A percentile compares a stretch with the other conserved stretches of the same genome.
Conservation (phyloP, 257 asterid genomes). For the Petunia secreta region DNA sequence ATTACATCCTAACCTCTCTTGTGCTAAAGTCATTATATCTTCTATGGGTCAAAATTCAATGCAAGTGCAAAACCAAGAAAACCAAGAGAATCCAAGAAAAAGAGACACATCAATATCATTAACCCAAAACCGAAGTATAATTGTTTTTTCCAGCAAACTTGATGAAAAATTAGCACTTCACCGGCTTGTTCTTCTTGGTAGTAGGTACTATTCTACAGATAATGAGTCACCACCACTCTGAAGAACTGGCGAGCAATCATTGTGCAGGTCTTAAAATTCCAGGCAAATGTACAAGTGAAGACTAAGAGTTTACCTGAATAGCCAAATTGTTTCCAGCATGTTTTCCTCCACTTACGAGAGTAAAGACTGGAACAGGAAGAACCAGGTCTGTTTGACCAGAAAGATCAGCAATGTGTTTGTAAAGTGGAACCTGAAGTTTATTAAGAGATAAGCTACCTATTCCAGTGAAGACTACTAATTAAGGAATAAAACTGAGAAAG, state of each 20-base stretch:
- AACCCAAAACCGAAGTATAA: not conserved
- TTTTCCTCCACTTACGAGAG: conserved; percentile 92
- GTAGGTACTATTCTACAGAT: not conserved
- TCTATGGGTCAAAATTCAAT: conserved; percentile 11
- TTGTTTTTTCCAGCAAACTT: not conserved
- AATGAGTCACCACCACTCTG: conserved; percentile 5
- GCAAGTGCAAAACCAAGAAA: conserved; percentile 9
- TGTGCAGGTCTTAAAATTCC: conserved; percentile 14
- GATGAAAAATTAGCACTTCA: not conserved
- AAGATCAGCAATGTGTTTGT: conserved; percentile 95
- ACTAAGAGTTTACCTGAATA: conserved; percentile 54
- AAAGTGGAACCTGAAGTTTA: conserved; percentile 77
- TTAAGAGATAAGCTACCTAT: conserved; percentile 12
- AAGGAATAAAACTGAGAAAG: not conserved
- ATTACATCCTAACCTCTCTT: not conserved
- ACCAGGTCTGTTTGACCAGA: conserved; percentile 68
- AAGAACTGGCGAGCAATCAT: conserved; percentile 12
- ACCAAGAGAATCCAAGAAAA: conserved; percentile 4
- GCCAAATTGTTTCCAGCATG: conserved; percentile 86
- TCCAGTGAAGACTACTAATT: conserved; percentile 11
- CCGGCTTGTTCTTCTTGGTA: not conserved
- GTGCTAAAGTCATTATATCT: not conserved
- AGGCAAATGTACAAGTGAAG: conserved; percentile 20
- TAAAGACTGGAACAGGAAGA: conserved; percentile 93
- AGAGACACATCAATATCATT: not conserved